Base-by-base conservation (phyloP, 208 protist species). In the Trypanosoma avium region DNA sequence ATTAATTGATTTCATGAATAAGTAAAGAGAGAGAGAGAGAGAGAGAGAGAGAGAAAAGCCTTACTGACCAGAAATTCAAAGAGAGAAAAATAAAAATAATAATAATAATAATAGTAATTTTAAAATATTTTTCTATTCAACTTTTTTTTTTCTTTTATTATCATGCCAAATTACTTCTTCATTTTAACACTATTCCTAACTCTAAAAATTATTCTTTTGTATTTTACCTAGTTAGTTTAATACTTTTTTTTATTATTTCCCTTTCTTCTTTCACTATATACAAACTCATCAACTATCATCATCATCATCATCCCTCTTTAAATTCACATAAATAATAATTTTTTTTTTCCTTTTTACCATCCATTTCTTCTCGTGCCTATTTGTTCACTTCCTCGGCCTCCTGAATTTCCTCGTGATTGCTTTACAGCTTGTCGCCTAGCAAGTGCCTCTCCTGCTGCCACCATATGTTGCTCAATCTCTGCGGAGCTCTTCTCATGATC, bases 401-500 rank as follows among this genome's bases (percentile, higher is more conserved):
- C 24, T 21, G 32, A 46, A 7, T 3, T 9, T 1, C 21, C 19
- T 36, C 27, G 24, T 21, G 3, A 6, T 50, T 42, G 32, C 22
- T 60, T 67, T 6, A 13, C 10, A 10, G 50, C 58, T 8, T 69
- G 67, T 15, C 71, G 59, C 3, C 65, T 65, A 1, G 83, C 83
- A n/a, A 93, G 67, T 2, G 79, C 68, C 72, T 90, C 78, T 15
- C 87, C 87, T 15, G 87, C 87, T 47, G 81, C 77, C 33, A 78
- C 82, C 49, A 93, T 71, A 68, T 94, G 88, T 50, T 89, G 79
- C 56, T 94, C 84, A 45, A 91, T 70, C 62, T 91, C 82, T 4
- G 68, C 61, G 35, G 79, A 77, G 26, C 70, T 84, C 10, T 70
- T 61, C 53, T 94, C 88, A 47, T 89, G 87, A 53, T 90, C 75